These are phyloP conservation scores for Metschnikowia anglica DNA, from an alignment of 805 yeast genomes.

Conservation along the genomic window DNA sequence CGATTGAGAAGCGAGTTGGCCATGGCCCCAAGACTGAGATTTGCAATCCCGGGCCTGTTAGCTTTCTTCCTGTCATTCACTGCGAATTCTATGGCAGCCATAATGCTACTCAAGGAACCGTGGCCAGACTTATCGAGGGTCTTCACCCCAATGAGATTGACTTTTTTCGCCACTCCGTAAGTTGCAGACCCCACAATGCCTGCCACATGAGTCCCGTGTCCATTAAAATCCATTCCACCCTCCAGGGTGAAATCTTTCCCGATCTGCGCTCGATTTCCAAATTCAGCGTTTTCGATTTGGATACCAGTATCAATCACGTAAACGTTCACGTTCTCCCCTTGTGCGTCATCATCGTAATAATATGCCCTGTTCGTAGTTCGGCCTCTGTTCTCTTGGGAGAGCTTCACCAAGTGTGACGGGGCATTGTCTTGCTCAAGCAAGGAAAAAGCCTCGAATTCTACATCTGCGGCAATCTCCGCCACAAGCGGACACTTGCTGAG, in stretches of 20 bases:
- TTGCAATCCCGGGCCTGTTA: conserved; percentile 57
- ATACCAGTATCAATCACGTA: conserved; percentile 22
- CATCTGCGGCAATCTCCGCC: conserved; percentile 68
- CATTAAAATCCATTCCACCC: conserved; percentile 39
- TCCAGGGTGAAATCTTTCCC: conserved; percentile 20
- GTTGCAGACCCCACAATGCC: conserved; percentile 52
- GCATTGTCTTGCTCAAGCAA: conserved; percentile 41
- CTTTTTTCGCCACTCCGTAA: conserved; percentile 51
- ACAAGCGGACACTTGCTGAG: conserved; percentile 60
- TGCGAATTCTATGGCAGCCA: conserved; percentile 66
- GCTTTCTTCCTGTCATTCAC: conserved; percentile 52
- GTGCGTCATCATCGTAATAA: conserved; percentile 43
- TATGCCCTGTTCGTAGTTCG: conserved; percentile 37
- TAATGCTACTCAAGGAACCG: conserved; percentile 65
- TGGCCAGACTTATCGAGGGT: conserved; percentile 67
- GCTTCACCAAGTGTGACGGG: conserved; percentile 67
- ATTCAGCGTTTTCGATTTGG: conserved; percentile 14
- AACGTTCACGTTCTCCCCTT: conserved; percentile 41
- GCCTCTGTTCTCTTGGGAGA: conserved; percentile 44
- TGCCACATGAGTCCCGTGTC: conserved; percentile 60
- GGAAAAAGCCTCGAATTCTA: conserved; percentile 56
- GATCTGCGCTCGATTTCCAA: conserved; percentile 14
- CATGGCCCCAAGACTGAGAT: conserved; percentile 77
- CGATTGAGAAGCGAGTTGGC: conserved; percentile 64
- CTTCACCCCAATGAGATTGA: conserved; percentile 58